These are phyloP conservation scores for Alnus rubra DNA, from an alignment of 306 rosid species.

Conservation along the genomic window DNA sequence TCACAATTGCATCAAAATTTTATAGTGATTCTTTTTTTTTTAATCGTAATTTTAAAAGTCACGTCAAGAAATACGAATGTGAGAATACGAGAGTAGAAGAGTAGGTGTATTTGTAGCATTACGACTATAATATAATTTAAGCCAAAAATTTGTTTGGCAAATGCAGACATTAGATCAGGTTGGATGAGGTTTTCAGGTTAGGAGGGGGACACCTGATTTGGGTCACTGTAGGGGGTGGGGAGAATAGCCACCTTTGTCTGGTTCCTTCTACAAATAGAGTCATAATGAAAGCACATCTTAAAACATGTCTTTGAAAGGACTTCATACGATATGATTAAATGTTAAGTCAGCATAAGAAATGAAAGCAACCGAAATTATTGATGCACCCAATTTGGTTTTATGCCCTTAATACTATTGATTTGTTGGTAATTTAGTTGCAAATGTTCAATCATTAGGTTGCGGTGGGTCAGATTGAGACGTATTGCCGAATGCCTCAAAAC, in stretches of 20 bases:
- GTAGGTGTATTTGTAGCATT: no score
- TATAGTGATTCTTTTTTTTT: no score
- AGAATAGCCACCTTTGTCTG: background rate
- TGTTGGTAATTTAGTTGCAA: conserved; percentile 47
- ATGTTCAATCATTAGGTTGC: conserved; percentile 31
- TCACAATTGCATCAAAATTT: no score
- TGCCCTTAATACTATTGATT: conserved; percentile 25
- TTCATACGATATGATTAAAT: conserved; percentile 35
- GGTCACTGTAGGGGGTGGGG: no score
- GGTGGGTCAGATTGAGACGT: conserved; percentile 63
- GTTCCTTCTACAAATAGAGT: conserved; percentile 25
- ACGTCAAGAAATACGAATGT: no score
- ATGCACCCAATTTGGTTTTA: conserved; percentile 43
- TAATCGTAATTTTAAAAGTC: no score
- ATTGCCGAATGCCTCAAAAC: conserved; percentile 52
- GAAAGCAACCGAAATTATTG: conserved; percentile 40
- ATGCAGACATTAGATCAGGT: conserved; percentile 15
- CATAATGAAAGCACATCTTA: conserved; percentile 36
- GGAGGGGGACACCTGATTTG: background rate
- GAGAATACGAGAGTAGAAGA: no score
- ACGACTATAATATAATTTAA: background rate
- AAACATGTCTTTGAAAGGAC: conserved; percentile 36
- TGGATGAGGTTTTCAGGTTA: conserved; percentile 26
- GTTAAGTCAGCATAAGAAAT: conserved; percentile 39
- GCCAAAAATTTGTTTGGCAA: background rate